Evolutionary conservation across 2,329 filamentous ascomycete species (phyloP), one percentile per base, ranked within the genome.

Genomic region (Coniella lustricola): DNA sequence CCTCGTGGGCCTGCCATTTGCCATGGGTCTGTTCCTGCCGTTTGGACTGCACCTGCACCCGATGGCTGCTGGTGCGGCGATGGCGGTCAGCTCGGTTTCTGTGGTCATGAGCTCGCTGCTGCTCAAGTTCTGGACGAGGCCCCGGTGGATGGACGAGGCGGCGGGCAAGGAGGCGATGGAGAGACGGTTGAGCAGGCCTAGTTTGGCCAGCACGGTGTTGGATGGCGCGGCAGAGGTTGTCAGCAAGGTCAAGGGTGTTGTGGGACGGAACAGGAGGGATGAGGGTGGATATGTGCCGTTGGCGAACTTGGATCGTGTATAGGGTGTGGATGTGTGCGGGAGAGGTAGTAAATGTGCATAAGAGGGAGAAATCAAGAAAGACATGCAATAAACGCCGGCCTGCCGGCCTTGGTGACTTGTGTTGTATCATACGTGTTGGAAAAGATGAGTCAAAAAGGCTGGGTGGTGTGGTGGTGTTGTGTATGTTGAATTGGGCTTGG

Each of bases 21-120:
- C 93, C 35, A 97, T 97, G 93, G 93, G 93, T 20, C 70, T 97
- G 59, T 94, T 97, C 72, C 73, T 98, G 4, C 91, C 93, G 1
- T 81, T 95, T 56, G 93, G 91, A 29, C 79, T 87, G 52, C 84
- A 90, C 59, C 73, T 97, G 55, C 93, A 95, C 57, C 90, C 93
- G 20, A 91, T 97, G 84, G 90, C 90, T 43, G 93, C 93, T 1
- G 90, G 90, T 17, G 89, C 87, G 3, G 93, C 93, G 43, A 97
- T 98, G 90, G 91, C 90, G 1, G 81, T 78, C 55, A 93, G 86
- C 50, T 91, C 85, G 56, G 89, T 98, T 40, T 93, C 85, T 51
- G 93, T 98, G 3, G 91, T 97, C 0, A 73, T 84, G 4, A 90
- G 84, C 64, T 89, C 84, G 57, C 70, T 98, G 48, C 74, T 95